Conservation (phyloP, 2,329 filamentous ascomycete species). For the Trichoderma simmonsii region DNA sequence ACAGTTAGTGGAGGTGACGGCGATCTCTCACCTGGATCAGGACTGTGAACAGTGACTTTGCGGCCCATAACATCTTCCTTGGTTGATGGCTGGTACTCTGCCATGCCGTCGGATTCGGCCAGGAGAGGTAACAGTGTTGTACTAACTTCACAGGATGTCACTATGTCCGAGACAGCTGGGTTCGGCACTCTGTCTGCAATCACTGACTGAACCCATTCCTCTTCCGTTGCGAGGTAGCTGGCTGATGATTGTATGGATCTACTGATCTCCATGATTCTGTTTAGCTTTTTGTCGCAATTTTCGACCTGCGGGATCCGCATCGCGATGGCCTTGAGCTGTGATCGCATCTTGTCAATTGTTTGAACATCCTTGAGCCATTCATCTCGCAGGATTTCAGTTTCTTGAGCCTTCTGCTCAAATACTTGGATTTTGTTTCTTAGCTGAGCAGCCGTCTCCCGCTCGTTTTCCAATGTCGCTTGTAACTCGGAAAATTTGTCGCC, state of each 20-base stretch:
- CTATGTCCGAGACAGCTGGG: neutral
- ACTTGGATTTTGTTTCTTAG: conserved; percentile 24
- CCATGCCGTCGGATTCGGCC: neutral
- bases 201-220: conserved; percentile 30
- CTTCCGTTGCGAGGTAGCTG: conserved; percentile 29
- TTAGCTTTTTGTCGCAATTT: conserved; percentile 25
- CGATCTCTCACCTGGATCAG: conserved; percentile 23
- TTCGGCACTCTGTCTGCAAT: conserved; percentile 18
- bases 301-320: conserved; percentile 27
- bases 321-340: conserved; percentile 26
- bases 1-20: conserved; percentile 32
- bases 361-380: conserved; percentile 31
- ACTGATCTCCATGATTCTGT: conserved; percentile 29
- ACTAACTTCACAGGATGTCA: neutral
- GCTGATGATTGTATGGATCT: conserved; percentile 30
- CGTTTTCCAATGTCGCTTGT: neutral
- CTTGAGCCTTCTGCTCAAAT: conserved; percentile 25
- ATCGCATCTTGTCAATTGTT: conserved; percentile 26
- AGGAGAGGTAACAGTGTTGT: neutral
- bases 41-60: conserved; percentile 35
- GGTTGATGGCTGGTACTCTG: neutral
- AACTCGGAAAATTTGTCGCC: neutral
- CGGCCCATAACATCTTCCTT: conserved; percentile 23
- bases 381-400: conserved; percentile 23
- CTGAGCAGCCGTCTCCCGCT: neutral